Evolutionary conservation across 495 filamentous ascomycete genomes (phyloP).

Genomic region (Hypoxylon cercidicola): DNA sequence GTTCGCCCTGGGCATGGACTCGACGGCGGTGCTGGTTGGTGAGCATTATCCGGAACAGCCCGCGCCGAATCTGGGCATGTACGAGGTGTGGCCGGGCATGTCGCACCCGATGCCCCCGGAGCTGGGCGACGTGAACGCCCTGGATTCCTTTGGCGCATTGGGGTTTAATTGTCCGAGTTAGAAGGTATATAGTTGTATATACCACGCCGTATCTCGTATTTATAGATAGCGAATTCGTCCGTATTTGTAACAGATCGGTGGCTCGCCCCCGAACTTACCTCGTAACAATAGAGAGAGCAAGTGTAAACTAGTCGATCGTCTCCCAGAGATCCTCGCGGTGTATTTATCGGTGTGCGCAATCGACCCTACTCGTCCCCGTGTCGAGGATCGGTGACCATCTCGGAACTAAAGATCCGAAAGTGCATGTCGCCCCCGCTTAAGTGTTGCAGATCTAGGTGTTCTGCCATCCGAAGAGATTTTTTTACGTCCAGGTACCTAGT

Average conservation of each 20-base stretch:
- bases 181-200: constrained; percentile 9
- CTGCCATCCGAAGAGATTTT: neutral
- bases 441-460: neutral
- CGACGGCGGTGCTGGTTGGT: constrained; percentile 8
- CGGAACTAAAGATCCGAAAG: neutral
- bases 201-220: constrained; percentile 10
- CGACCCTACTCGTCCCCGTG: neutral
- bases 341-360: neutral
- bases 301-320: neutral
- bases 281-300: neutral
- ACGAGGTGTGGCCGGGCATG: constrained; percentile 34
- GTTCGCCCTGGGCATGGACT: constrained; percentile 26
- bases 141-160: constrained; percentile 1
- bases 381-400: neutral
- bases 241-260: neutral
- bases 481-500: no score
- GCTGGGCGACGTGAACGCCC: constrained; percentile 19
- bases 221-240: neutral
- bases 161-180: neutral
- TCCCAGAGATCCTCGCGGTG: neutral
- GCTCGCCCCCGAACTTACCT: neutral
- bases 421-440: neutral
- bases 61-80: constrained; percentile 23
- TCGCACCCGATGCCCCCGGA: constrained; percentile 24
- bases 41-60: constrained; percentile 16